Conservation (phyloP, 1,284 basidiomycete species). For the Trametes sp. region DNA sequence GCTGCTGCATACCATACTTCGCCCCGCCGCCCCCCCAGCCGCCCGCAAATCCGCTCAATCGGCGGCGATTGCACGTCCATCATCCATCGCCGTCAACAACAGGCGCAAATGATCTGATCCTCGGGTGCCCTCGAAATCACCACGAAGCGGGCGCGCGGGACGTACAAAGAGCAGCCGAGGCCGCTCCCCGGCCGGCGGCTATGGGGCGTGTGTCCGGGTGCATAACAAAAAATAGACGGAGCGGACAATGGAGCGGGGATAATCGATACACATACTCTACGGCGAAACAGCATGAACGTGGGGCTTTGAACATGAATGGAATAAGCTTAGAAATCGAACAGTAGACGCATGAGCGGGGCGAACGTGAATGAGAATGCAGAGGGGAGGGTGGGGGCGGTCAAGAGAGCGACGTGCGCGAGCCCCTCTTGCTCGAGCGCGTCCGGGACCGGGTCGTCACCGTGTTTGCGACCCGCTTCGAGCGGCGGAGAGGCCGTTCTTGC, state of each 20-base stretch:
- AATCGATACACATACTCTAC: constrained; percentile 38
- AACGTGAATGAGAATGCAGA: constrained; percentile 22
- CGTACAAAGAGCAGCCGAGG: constrained; percentile 15
- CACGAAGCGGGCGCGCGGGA: constrained; percentile 25
- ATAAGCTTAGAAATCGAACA: constrained; percentile 37
- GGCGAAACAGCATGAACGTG: constrained; percentile 13
- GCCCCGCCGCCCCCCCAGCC: constrained; percentile 11
- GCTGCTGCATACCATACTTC: constrained; percentile 6
- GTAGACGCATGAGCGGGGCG: constrained; percentile 18
- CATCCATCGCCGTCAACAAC: constrained; percentile 33
- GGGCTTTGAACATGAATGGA: constrained; percentile 35
- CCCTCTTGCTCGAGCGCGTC: constrained; percentile 45
- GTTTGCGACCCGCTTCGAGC: constrained; percentile 73
- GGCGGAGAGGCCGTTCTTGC: constrained; percentile 52
- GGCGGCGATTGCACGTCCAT: constrained; percentile 36
- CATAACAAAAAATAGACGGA: constrained; percentile 17
- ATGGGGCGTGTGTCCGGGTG: constrained; percentile 7
- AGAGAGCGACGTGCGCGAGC: constrained; percentile 44
- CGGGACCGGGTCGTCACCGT: constrained; percentile 56
- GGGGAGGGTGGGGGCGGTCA: constrained; percentile 27
- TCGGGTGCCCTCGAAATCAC: constrained; percentile 29
- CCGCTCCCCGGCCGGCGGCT: constrained; percentile 16
- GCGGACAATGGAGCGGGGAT: constrained; percentile 21
- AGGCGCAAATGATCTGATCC: constrained; percentile 30
- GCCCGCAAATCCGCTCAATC: constrained; percentile 24